A percentile compares a stretch with the other conserved stretches of the same genome.
Evolutionary conservation across 2,329 filamentous ascomycete genomes (phyloP).

Genomic region (Hypoxylon sp.): DNA sequence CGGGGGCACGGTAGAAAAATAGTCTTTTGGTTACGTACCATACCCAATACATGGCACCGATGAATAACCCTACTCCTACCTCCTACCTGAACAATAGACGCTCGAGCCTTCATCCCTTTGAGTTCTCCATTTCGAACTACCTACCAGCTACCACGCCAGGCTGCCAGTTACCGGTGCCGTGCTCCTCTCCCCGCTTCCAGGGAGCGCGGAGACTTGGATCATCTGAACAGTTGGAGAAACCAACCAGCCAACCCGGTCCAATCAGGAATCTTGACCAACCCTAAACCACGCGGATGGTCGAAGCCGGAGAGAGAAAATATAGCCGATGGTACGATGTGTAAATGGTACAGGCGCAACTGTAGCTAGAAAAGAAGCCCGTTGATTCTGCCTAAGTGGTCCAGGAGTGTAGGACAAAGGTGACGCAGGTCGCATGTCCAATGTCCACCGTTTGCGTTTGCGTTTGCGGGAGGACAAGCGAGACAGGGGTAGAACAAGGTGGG

Average conservation of each 20-base stretch:
- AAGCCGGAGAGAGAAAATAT: slow-evolving; percentile 28
- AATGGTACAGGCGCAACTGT: slow-evolving; percentile 18
- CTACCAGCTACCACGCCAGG: background rate
- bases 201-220: slow-evolving; percentile 10
- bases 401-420: slow-evolving; percentile 34
- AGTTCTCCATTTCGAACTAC: slow-evolving; percentile 18
- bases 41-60: background rate
- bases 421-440: slow-evolving; percentile 17
- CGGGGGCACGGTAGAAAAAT: slow-evolving; percentile 21
- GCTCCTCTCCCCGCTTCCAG: slow-evolving; percentile 25
- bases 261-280: slow-evolving; percentile 15
- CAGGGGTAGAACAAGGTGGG: background rate
- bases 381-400: slow-evolving; percentile 38
- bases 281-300: background rate
- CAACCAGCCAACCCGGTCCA: slow-evolving; percentile 32
- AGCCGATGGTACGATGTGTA: slow-evolving; percentile 29
- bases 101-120: slow-evolving; percentile 20
- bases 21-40: slow-evolving; percentile 5
- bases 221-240: slow-evolving; percentile 30
- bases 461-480: slow-evolving; percentile 1
- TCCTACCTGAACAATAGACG: slow-evolving; percentile 11
- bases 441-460: background rate
- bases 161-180: slow-evolving; percentile 4
- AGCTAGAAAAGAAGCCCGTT: slow-evolving; percentile 1
- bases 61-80: background rate